Base-by-base conservation (phyloP, 305 asterid species). In the Fraxinus platypoda region DNA sequence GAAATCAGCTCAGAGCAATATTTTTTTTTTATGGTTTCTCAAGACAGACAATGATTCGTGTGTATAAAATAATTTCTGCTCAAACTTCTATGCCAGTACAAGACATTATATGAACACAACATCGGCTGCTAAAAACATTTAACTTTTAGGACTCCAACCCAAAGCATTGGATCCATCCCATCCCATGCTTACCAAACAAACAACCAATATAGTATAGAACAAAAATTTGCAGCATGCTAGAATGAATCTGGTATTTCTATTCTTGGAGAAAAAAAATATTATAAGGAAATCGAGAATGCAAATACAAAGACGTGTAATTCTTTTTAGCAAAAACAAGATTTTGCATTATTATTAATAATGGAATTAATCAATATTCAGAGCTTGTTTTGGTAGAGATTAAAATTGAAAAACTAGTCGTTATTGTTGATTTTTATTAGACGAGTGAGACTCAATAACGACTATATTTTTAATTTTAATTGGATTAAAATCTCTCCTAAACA, bases 1-100 rank as follows among this genome's bases (percentile, higher is more conserved):
- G 75, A 70, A 70, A 28, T 28, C 75, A 70, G 12, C 41, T 70
- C 75, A 30, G 25, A 30, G 34, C n/a, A 66, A 66, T 30, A 12
- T 28, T 15, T 0, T 0, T 28, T 31, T 7, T 70, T 30, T 5
- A 30, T 70, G 35, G 74, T 33, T 70, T 70, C 41, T 70, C 13
- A 70, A 13, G 75, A 70, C 75, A 70, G 75, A 70, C 75, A 30
- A 26, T 28, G 74, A 68, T 68, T 68, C 74, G 11, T 68, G 74
- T 28, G 3, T 68, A 11, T 30, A 68, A 11, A 4, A 28, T 59
- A 59, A 8, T 59, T 59, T 59, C 71, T 21, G 71, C 15, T 19
- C 30, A 59, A 59, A 59, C 71, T 46, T 15, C 6, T 46, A 46
- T 46, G 6, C 57, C 13, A 46, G 54, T 46, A 64, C 26, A 64